A percentile compares a stretch with the other conserved stretches of the same genome.
Evolutionary conservation across 23 red algal genomes (phyloP).

Genomic region (Porphyridium purpureum): DNA sequence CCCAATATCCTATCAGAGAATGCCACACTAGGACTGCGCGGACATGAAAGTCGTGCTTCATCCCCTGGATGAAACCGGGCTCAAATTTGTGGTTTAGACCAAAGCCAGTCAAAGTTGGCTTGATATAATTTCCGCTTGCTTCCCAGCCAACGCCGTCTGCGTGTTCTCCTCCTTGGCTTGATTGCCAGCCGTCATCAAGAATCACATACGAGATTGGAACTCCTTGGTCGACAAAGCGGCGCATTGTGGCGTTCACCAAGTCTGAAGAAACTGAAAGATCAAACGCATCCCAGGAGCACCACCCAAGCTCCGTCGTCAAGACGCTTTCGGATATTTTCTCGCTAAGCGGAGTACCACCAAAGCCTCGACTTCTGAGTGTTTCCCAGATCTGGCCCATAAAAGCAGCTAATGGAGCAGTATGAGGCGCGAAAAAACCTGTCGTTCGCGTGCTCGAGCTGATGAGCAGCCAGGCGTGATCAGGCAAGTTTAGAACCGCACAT

Average conservation of each 20-base stretch:
- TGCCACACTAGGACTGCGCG: constrained; percentile 17
- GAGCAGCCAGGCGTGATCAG: too few relatives aligned
- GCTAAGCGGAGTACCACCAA: too few relatives aligned
- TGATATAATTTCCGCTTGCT: too few relatives aligned
- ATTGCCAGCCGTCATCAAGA: constrained; percentile 64
- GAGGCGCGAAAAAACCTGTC: too few relatives aligned
- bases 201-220: constrained; percentile 10
- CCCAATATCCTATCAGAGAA: constrained; percentile 43
- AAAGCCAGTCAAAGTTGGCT: constrained; percentile 5
- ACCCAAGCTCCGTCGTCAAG: background rate
- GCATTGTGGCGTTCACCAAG: background rate
- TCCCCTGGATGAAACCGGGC: too few relatives aligned
- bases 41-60: background rate
- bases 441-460: too few relatives aligned
- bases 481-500: too few relatives aligned
- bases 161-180: constrained; percentile 1
- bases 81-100: constrained; percentile 33
- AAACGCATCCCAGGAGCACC: constrained; percentile 1
- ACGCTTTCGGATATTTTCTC: too few relatives aligned
- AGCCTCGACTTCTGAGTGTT: too few relatives aligned
- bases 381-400: too few relatives aligned
- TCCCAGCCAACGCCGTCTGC: too few relatives aligned
- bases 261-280: background rate
- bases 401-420: too few relatives aligned
- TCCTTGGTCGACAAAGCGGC: background rate